A percentile compares a stretch with the other conserved stretches of the same genome.
Conservation (phyloP, 257 asterid species). For the Petrea volubilis region DNA sequence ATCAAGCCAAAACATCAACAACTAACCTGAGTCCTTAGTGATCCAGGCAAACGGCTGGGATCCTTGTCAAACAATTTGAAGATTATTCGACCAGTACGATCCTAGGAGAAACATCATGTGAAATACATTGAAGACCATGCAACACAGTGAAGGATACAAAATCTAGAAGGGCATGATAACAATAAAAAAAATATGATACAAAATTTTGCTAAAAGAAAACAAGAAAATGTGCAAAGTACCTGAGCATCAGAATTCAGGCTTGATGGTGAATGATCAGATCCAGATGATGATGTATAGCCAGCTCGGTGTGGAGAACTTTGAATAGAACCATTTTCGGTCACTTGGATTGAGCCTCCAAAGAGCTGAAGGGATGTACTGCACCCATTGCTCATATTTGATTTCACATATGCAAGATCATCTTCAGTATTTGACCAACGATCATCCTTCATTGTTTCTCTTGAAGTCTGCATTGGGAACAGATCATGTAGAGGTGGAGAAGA, state of each 20-base stretch:
- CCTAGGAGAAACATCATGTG: slow-evolving; percentile 41
- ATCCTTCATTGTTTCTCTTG: slow-evolving; percentile 46
- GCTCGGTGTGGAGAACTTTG: slow-evolving; percentile 60
- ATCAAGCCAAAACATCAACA: slow-evolving; percentile 17
- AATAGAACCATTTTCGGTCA: slow-evolving; percentile 46
- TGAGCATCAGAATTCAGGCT: slow-evolving; percentile 65
- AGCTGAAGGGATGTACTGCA: slow-evolving; percentile 72
- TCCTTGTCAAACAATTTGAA: slow-evolving; percentile 95
- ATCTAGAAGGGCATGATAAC: not conserved
- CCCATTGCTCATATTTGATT: slow-evolving; percentile 37
- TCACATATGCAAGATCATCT: slow-evolving; percentile 35
- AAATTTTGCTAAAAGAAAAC: not conserved
- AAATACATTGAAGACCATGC: not conserved
- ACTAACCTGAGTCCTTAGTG: slow-evolving; percentile 72
- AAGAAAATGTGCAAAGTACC: slow-evolving; percentile 38
- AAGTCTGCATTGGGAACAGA: slow-evolving; percentile 63
- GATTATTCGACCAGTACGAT: slow-evolving; percentile 82
- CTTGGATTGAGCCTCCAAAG: slow-evolving; percentile 53
- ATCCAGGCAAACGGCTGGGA: slow-evolving; percentile 85
- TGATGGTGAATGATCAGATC: slow-evolving; percentile 82
- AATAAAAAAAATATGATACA: not conserved
- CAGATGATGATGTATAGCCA: slow-evolving; percentile 76
- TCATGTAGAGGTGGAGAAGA: slow-evolving; percentile 69
- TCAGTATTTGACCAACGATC: slow-evolving; percentile 37
- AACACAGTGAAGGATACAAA: slow-evolving; percentile 2